Base-by-base conservation (phyloP, 805 yeast genomes). In the Jamesozyma spencerorum region DNA sequence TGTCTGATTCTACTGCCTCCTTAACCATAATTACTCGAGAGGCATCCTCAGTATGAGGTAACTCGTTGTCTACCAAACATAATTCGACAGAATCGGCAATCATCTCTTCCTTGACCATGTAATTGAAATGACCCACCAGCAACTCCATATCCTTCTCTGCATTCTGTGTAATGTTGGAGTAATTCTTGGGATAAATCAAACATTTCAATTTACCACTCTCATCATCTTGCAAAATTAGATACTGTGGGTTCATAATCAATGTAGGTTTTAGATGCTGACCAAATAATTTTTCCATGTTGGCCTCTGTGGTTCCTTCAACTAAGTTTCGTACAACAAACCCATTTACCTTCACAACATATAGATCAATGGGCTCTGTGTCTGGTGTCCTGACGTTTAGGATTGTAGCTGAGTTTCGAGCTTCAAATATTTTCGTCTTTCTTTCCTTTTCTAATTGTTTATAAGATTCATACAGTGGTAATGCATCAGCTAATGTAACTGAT, bases 271-370 rank as follows among this genome's bases (percentile, higher is more conserved):
- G 44, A 40, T 51, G 61, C 13, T 45, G 43, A 11, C 58, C 57
- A 17, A 71, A 54, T 8, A 58, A 52, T 0, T 43, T 50, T 36
- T 66, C 70, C 10, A 79, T 47, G 15, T 69, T 72, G 7, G 68
- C 69, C 38, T 60, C 62, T 0, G 77, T 70, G 1, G 72, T 65
- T 1, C 84, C 85, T 37, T 71, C 64, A 30, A 72, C 71, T 2
- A 75, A 65, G 40, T 75, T 78, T 28, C 64, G 63, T 11, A 82
- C 68, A 13, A 73, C 50, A 38, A 81, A 63, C 1, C 82, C 77
- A 57, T 81, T 81, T 58, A 53, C 55, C 11, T 64, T 54, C 4
- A 62, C 59, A 7, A 33, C 42, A 14, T 58, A 58, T n/a, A 55
- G 6, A 7, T 27, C 10, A 3, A 14, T 8, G 6, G 27, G 30